Base-by-base conservation (phyloP, 331 rosid species). In the Telfairia occidentalis region DNA sequence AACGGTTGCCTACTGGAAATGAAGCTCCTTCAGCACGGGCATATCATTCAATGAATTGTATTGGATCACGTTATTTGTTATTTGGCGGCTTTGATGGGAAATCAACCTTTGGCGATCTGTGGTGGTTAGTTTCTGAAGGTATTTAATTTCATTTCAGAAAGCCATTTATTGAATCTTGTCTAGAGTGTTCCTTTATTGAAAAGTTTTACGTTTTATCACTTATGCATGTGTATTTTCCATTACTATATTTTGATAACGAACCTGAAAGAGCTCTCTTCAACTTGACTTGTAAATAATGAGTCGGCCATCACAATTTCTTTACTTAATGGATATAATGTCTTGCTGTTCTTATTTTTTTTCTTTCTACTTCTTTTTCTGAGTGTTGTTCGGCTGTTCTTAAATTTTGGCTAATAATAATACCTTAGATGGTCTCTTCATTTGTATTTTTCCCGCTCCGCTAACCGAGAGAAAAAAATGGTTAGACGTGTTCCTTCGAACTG, bases 71-170 rank as follows among this genome's bases (percentile, higher is more conserved):
- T 35, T 77, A 91, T 85, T 81, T 94, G 66, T 82, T 94, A 54
- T 88, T 86, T 77, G 98, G 98, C 54, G 98, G 98, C 81, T 91
- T 91, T 85, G 98, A 94, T 85, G 97, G 98, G 61, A 94, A 94
- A 77, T 78, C 90, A 57, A 91, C 98, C 40, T 94, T 83, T 85
- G 96, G 92, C 57, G 96, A 94, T 84, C 76, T 89, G 19, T 94
- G 98, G 98, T 90, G 98, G 98, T 82, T 94, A 81, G 97, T 91
- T 80, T 89, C 96, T 29, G 92, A 89, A 91, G 98, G 98, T 89
- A 79, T 43, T 69, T 43, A 53, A 60, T 70, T 75, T 79, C 3
- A 63, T 30, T 34, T 73, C 75, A 38, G 76, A 67, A 74, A 75
- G 30, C 11, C 48, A 10, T 26, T 28, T 2, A 58, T 32, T 50